These are phyloP conservation scores for Begonia fuchsioides DNA, from an alignment of 306 rosid genomes.

Conservation along the genomic window DNA sequence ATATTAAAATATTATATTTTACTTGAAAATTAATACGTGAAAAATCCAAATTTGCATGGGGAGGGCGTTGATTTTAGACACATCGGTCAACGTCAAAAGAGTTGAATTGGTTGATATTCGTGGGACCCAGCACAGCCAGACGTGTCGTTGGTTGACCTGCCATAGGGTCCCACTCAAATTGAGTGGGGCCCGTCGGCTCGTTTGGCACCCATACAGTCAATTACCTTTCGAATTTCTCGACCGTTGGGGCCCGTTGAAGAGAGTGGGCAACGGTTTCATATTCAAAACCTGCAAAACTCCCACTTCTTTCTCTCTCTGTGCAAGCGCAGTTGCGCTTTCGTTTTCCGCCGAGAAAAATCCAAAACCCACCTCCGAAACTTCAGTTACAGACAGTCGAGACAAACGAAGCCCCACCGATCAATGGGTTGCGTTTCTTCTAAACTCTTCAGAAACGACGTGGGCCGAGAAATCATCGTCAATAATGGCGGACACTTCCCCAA, in stretches of 20 bases:
- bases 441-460: conserved; percentile 39
- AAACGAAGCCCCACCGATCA: conserved; percentile 13
- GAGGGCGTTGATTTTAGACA: too few relatives aligned
- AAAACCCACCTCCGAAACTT: neutral
- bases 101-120: too few relatives aligned
- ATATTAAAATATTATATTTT: too few relatives aligned
- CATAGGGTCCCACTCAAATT: too few relatives aligned
- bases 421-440: conserved; percentile 98
- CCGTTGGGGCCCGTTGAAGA: conserved; percentile 61
- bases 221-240: conserved; percentile 51
- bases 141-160: too few relatives aligned
- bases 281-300: conserved; percentile 4
- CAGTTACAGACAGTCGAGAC: neutral
- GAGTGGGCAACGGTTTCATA: conserved; percentile 50
- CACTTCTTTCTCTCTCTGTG: conserved; percentile 7
- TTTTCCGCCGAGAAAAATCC: neutral
- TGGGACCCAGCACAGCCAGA: too few relatives aligned
- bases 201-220: too few relatives aligned
- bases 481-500: conserved; percentile 35
- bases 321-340: neutral
- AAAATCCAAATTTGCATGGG: too few relatives aligned
- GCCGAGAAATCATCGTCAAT: conserved; percentile 29
- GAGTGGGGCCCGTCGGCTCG: too few relatives aligned
- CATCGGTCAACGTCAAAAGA: too few relatives aligned
- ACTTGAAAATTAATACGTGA: too few relatives aligned